These are phyloP conservation scores for Pleurotus pulmonarius DNA, from an alignment of 768 basidiomycete genomes.

Conservation along the genomic window DNA sequence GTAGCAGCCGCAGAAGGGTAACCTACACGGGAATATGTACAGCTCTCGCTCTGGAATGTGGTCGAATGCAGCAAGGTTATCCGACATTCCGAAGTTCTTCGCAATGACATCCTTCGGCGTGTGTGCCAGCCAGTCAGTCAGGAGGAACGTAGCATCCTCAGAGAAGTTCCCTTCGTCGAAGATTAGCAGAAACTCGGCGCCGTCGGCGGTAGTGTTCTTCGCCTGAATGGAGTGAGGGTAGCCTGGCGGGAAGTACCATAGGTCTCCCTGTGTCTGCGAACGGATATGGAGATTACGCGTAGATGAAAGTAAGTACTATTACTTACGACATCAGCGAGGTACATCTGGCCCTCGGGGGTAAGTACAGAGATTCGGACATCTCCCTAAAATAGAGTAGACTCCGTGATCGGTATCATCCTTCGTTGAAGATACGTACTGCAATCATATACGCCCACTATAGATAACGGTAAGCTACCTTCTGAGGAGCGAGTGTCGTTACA, in stretches of 20 bases:
- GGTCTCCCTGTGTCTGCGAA: constrained; percentile 29
- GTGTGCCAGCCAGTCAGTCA: constrained; percentile 69
- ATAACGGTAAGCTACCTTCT: not conserved
- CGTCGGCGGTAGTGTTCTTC: constrained; percentile 39
- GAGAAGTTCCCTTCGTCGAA: constrained; percentile 41
- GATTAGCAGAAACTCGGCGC: constrained; percentile 51
- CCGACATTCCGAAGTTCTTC: constrained; percentile 55
- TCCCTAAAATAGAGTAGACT: constrained; percentile 23
- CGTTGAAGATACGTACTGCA: constrained; percentile 22
- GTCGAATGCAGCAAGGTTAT: constrained; percentile 41
- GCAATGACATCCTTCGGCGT: constrained; percentile 53
- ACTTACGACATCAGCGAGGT: constrained; percentile 50
- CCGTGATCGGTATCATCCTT: no score
- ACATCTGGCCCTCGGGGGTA: constrained; percentile 48
- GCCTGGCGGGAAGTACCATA: constrained; percentile 62
- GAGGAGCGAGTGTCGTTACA: not conserved
- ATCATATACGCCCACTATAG: constrained; percentile 51
- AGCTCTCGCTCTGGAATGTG: constrained; percentile 50
- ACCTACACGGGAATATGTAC: constrained; percentile 46
- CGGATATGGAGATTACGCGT: not conserved
- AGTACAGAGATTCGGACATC: constrained; percentile 45
- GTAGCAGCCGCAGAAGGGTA: constrained; percentile 14
- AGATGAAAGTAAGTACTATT: not conserved
- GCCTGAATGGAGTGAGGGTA: constrained; percentile 56
- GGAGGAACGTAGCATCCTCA: constrained; percentile 56